Evolutionary conservation across 2,329 filamentous ascomycete species (phyloP), one percentile per base, ranked within the genome.

Genomic region (Xylaria sp.): DNA sequence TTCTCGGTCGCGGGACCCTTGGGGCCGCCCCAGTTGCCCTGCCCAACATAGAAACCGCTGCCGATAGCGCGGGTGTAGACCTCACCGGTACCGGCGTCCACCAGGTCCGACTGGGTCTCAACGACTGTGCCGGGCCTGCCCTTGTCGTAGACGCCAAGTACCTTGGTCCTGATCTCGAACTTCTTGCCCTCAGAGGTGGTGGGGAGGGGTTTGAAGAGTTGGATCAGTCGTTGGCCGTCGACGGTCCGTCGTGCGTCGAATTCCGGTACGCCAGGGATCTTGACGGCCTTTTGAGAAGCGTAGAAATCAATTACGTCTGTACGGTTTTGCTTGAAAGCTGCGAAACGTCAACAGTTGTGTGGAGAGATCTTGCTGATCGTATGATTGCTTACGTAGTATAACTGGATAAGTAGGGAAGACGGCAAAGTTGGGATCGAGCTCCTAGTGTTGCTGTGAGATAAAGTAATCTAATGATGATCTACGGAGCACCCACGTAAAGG

Each of bases 341-440:
- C 57, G 31, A 20, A 6, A 11, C 25, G 53, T 69, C 33, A 70
- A 29, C 47, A 38, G 33, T 5, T 25, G 27, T 7, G 31, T 29
- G 6, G 36, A 6, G 29, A n/a, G 13, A 29, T 13, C n/a, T 17
- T 10, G 22, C 22, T 33, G 10, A 20, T 39, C 25, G 47, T 55
- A 17, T n/a, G 54, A 38, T 36, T 47, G 77, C 87, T 75, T 82
- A 92, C 90, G 89, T 49, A 97, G 88, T 75, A 96, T 88, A 71
- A 95, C 86, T 22, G 93, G 88, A 79, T 96, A 97, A 49, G 94
- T 97, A 20, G 94, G 94, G 80, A 97, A 97, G 74, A 92, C 91
- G 68, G 90, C 81, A 79, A 97, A 97, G 65, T 92, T 86, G 51
- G 94, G 93, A 78, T 97, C 90, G 59, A 96, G 87, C 81, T 97